Conservation (phyloP, 1,139 yeast genomes). For the Yamadazyma kanchanaburiensis region DNA sequence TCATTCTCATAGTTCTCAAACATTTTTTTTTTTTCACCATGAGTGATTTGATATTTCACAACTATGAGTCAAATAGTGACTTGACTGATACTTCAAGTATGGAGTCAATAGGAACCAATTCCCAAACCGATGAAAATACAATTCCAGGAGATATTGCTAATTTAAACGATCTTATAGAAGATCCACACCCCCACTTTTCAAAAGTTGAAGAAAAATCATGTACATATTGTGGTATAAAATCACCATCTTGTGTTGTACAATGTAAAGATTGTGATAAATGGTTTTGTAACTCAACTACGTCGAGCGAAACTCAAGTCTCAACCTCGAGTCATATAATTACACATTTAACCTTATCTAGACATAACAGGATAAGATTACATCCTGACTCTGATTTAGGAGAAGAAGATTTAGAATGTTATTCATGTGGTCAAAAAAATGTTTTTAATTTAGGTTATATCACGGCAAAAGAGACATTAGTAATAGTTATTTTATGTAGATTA, state of each 20-base stretch:
- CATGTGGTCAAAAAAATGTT: constrained; percentile 80
- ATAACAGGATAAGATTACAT: constrained; percentile 71
- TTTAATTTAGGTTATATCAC: constrained; percentile 84
- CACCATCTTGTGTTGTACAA: constrained; percentile 64
- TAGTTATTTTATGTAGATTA: constrained; percentile 80
- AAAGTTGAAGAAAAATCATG: constrained; percentile 44
- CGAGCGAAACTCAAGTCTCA: constrained; percentile 32
- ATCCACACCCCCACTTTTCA: neutral
- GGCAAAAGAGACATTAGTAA: constrained; percentile 84
- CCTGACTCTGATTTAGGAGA: constrained; percentile 83
- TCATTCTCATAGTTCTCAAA: too few species aligned
- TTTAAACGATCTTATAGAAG: too few species aligned
- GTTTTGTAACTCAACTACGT: constrained; percentile 83
- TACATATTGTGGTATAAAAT: constrained; percentile 75
- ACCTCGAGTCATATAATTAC: constrained; percentile 81
- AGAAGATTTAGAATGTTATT: constrained; percentile 82
- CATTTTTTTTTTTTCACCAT: constrained; percentile 12
- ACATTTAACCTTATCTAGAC: constrained; percentile 80
- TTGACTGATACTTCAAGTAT: constrained; percentile 6
- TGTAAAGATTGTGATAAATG: constrained; percentile 80
- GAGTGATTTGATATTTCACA: constrained; percentile 25
- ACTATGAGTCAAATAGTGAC: constrained; percentile 6
- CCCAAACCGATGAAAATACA: too few species aligned
- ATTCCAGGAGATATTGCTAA: too few species aligned
- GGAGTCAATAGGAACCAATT: too few species aligned